Percentiles rank a stretch among this genome's conserved stretches.
Conservation (phyloP, 345 rosid genomes). For the Limnanthes douglasii region DNA sequence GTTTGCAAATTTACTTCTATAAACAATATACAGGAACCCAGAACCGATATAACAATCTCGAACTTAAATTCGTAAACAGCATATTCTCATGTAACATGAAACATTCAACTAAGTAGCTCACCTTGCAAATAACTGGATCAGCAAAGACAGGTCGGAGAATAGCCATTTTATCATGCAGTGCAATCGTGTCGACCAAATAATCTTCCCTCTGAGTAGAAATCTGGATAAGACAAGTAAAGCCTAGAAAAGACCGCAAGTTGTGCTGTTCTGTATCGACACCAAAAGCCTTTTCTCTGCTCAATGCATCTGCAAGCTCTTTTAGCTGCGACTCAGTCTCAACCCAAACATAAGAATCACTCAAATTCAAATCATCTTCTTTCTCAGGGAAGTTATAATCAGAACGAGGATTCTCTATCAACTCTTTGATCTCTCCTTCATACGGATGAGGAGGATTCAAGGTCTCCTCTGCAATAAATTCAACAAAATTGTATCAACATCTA, state of each 20-base stretch:
- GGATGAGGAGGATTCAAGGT: slow-evolving; percentile 43
- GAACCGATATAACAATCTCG: no score
- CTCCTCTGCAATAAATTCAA: slow-evolving; percentile 23
- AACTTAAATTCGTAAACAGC: no score
- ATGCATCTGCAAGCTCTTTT: slow-evolving; percentile 41
- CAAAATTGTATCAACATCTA: no score
- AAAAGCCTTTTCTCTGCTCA: slow-evolving; percentile 38
- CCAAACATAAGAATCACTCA: slow-evolving; percentile 48
- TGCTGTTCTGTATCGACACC: slow-evolving; percentile 93
- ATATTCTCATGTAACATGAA: no score
- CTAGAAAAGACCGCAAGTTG: slow-evolving; percentile 64
- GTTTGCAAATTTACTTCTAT: no score
- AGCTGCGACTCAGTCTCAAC: slow-evolving; percentile 46
- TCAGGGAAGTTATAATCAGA: slow-evolving; percentile 17
- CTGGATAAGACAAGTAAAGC: slow-evolving; percentile 89
- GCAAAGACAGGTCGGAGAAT: slow-evolving; percentile 60
- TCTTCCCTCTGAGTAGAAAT: slow-evolving; percentile 53
- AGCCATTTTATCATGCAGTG: slow-evolving; percentile 63
- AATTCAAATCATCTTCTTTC: slow-evolving; percentile 15
- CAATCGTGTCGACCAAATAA: slow-evolving; percentile 67
- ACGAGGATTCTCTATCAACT: slow-evolving; percentile 32
- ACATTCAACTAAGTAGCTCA: slow-evolving; percentile 5
- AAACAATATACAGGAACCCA: no score
- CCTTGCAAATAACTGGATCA: slow-evolving; percentile 77
- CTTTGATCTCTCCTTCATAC: slow-evolving; percentile 38